Conservation (phyloP, 345 rosid genomes). For the Camelina sativa region DNA sequence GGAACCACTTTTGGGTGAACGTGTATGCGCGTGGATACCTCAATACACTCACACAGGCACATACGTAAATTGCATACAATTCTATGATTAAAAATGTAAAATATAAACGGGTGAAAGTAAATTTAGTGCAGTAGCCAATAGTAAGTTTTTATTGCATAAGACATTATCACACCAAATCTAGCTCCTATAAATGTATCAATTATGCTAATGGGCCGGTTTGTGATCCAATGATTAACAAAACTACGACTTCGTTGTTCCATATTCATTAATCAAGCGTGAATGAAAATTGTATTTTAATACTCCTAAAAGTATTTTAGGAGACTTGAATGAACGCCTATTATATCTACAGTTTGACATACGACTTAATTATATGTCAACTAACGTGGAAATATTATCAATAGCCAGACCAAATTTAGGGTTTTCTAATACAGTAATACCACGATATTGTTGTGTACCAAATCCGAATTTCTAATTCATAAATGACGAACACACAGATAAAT, state of each 20-base stretch:
- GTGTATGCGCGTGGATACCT: conserved; percentile 25
- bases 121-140: no score
- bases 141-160: no score
- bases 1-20: conserved; percentile 9
- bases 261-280: background rate
- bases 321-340: background rate
- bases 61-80: background rate
- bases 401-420: background rate
- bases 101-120: no score
- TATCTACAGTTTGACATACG: background rate
- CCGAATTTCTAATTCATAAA: background rate
- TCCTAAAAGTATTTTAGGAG: background rate
- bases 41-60: background rate
- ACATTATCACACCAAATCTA: no score
- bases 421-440: no score
- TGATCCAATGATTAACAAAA: no score
- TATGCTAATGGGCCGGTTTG: no score
- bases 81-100: background rate
- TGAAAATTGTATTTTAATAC: no score
- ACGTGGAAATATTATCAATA: background rate
- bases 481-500: background rate
- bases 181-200: no score
- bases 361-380: background rate
- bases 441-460: background rate
- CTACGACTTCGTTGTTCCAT: background rate